phyloP scores from a whole-genome alignment of 306 rosid species.

The Vigna angularis region DNA sequence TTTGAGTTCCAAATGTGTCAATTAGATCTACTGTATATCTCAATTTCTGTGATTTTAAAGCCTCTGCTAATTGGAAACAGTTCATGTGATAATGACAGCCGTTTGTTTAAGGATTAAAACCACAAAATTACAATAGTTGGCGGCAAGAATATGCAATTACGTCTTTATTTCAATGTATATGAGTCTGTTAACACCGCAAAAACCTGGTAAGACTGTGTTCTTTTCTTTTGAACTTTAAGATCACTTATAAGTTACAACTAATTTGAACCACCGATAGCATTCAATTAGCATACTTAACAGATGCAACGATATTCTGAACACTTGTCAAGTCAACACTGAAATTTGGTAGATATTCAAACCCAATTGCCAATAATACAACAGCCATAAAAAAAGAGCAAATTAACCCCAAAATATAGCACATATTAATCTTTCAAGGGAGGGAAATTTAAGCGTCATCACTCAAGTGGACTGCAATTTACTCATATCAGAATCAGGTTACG shows the following conservation, averaged over 20 bases:
- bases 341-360: neutral
- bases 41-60: too few species aligned
- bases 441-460: neutral
- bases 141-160: too few species aligned
- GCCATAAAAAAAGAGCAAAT: neutral
- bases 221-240: neutral
- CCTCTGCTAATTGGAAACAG: too few species aligned
- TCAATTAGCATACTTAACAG: constrained; percentile 6
- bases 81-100: too few species aligned
- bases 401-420: neutral
- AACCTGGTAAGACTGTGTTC: neutral
- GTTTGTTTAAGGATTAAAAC: too few species aligned
- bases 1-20: too few species aligned
- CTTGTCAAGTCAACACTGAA: neutral
- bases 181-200: neutral
- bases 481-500: neutral
- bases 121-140: too few species aligned
- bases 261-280: neutral
- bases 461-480: neutral
- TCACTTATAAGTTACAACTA: neutral
- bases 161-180: neutral
- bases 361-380: neutral
- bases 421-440: neutral
- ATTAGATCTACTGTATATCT: too few species aligned
- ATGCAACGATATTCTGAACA: constrained; percentile 1